Evolutionary conservation across 257 asterid genomes (phyloP), one percentile per base, ranked within the genome.

Genomic region (Knoxia roxburghii): DNA sequence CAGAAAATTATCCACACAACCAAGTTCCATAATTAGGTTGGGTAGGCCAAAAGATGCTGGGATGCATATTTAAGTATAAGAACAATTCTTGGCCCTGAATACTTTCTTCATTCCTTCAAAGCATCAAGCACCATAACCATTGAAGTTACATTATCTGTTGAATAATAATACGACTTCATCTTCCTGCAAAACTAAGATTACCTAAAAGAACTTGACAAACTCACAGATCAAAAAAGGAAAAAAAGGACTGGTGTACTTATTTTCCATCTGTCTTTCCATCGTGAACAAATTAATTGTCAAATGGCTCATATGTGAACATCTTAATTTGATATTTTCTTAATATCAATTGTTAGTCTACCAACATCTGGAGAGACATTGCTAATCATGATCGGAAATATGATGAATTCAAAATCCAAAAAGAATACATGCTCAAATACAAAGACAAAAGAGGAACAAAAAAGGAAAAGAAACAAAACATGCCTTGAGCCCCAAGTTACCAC

Each of bases 401-500:
- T 39, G 41, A 27, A 24, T 15, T 23, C 23, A 30, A 67, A 57
- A 18, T 43, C 26, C 12, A 66, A 21, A 27, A 7, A 37, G 6
- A 49, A 64, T 35, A 29, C 32, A 23, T 24, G 68, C 55, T 24
- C 23, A 43, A 64, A 29, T 61, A 32, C 55, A 46, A 67, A 5
- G 29, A 62, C 46, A 62, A 63, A 32, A 71, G 27, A 35, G 41
- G 67, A 58, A 11, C 39, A 50, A 55, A 26, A 62, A 66, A 1
- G 57, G 59, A 23, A 60, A 49, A 14, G 64, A 58, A 54, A 62
- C 60, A 10, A 40, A 9, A 65, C 85, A 37, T 79, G 75, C 97
- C 95, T 89, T 84, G 1, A 92, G 86, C 45, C 86, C 98, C 67
- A 89, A 77, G 80, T 92, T 92, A 41, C 98, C 98, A 30, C 84